Conservation (phyloP, 2,329 filamentous ascomycete species). For the Cordyceps pruinosa region DNA sequence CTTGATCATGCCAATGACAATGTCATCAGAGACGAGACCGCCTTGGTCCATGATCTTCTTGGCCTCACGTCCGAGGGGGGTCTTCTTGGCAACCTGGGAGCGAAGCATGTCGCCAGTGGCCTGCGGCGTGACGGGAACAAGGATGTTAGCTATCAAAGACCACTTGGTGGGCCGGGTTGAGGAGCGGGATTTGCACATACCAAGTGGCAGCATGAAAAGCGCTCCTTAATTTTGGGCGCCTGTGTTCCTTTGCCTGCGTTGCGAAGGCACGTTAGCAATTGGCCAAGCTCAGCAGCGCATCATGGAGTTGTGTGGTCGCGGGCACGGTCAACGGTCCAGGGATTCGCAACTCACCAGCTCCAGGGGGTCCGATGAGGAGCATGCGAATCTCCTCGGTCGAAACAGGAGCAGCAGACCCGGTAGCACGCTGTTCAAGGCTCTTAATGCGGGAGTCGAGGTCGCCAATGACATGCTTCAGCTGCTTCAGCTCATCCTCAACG, state of each 20-base stretch:
- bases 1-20: slow-evolving; percentile 99
- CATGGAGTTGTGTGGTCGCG: slow-evolving; percentile 16
- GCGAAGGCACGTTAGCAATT: slow-evolving; percentile 14
- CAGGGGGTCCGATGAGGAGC: slow-evolving; percentile 95
- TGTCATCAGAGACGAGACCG: slow-evolving; percentile 95
- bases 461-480: slow-evolving; percentile 76
- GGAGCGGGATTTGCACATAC: slow-evolving; percentile 45
- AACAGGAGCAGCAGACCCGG: slow-evolving; percentile 42
- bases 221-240: slow-evolving; percentile 96
- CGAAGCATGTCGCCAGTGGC: slow-evolving; percentile 98
- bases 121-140: slow-evolving; percentile 37
- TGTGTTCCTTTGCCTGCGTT: slow-evolving; percentile 91
- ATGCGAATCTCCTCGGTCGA: slow-evolving; percentile 72
- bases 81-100: slow-evolving; percentile 97
- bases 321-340: background rate
- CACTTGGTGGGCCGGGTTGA: background rate
- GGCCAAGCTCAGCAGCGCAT: background rate
- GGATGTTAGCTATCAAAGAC: slow-evolving; percentile 14
- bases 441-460: slow-evolving; percentile 81
- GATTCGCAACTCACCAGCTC: slow-evolving; percentile 66
- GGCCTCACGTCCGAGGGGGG: slow-evolving; percentile 82
- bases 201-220: slow-evolving; percentile 94
- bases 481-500: slow-evolving; percentile 76
- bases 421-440: slow-evolving; percentile 71
- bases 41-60: slow-evolving; percentile 99